phyloP scores from a whole-genome alignment of 768 basidiomycete genomes.

The Boletus sensibilis region DNA sequence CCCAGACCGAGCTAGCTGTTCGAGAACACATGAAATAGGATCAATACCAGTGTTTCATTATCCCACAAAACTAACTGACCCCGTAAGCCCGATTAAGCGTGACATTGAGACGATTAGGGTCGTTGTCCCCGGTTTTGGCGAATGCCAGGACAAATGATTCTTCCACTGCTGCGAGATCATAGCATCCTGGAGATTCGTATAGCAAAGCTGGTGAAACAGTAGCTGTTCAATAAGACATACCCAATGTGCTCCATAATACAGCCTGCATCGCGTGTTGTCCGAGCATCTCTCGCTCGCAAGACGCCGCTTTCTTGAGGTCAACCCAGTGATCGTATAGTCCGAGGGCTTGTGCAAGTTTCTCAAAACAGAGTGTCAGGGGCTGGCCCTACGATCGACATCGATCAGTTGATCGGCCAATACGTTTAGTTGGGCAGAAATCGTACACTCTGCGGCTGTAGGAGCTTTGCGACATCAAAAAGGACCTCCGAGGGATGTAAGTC shows the following conservation, averaged over 20 bases:
- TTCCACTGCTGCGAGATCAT: slow-evolving; percentile 60
- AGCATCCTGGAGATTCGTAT: slow-evolving; percentile 52
- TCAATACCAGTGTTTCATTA: not conserved
- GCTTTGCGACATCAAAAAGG: slow-evolving; percentile 72
- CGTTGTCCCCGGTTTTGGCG: slow-evolving; percentile 53
- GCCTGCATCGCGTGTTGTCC: slow-evolving; percentile 74
- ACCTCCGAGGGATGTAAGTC: slow-evolving; percentile 75
- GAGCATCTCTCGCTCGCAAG: slow-evolving; percentile 61
- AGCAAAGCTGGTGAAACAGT: not conserved
- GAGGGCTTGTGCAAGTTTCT: slow-evolving; percentile 62
- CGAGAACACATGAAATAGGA: slow-evolving; percentile 13
- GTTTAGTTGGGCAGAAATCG: slow-evolving; percentile 10
- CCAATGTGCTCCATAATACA: slow-evolving; percentile 67
- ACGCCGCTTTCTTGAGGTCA: slow-evolving; percentile 51
- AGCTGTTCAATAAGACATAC: slow-evolving; percentile 36
- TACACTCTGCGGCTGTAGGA: slow-evolving; percentile 67
- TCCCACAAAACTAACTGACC: slow-evolving; percentile 38
- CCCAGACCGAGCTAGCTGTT: slow-evolving; percentile 68
- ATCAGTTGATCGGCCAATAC: slow-evolving; percentile 8
- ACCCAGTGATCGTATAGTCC: slow-evolving; percentile 73
- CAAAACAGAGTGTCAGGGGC: slow-evolving; percentile 66
- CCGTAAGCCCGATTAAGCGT: slow-evolving; percentile 67
- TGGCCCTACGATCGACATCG: slow-evolving; percentile 51
- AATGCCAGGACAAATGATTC: slow-evolving; percentile 71
- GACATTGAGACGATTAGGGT: slow-evolving; percentile 60